Percentiles rank a stretch among this genome's conserved stretches.
These are phyloP conservation scores for Melampsora larici-populina DNA, from an alignment of 1,284 basidiomycete species.

Conservation along the genomic window DNA sequence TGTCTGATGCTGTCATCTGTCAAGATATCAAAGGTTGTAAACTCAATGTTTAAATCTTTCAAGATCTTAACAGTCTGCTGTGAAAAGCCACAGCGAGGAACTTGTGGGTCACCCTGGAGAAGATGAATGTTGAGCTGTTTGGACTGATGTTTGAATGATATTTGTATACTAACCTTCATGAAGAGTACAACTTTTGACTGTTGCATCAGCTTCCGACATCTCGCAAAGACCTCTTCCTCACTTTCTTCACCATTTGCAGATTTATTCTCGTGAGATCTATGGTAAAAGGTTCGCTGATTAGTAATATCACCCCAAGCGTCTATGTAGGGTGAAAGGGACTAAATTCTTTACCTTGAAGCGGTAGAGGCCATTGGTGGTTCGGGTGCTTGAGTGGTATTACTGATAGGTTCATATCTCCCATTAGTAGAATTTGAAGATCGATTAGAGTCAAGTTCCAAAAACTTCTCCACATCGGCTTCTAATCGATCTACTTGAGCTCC, in stretches of 20 bases:
- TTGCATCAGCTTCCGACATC: constrained; percentile 67
- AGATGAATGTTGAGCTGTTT: not conserved
- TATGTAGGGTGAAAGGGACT: not conserved
- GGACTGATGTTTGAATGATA: constrained; percentile 59
- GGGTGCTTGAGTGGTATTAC: constrained; percentile 24
- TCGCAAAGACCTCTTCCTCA: constrained; percentile 64
- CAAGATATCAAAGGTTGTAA: constrained; percentile 71
- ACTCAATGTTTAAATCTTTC: constrained; percentile 63
- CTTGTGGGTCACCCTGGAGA: constrained; percentile 5
- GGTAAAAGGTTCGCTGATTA: not conserved
- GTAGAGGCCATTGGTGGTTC: constrained; percentile 11
- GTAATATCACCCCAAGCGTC: not conserved
- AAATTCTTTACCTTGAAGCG: constrained; percentile 7
- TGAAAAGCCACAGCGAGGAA: constrained; percentile 65
- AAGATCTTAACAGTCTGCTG: constrained; percentile 67
- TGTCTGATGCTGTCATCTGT: constrained; percentile 67
- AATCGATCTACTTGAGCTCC: constrained; percentile 77
- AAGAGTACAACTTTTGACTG: constrained; percentile 73
- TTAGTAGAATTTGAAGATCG: not conserved
- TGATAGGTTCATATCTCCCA: constrained; percentile 17
- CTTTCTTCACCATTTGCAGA: constrained; percentile 58
- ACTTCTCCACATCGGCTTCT: constrained; percentile 48
- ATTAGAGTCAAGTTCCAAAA: constrained; percentile 18
- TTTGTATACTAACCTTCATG: constrained; percentile 90
- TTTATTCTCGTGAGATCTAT: constrained; percentile 43